Evolutionary conservation across 108 stramenopile genomes (phyloP), one percentile per base, ranked within the genome.

Genomic region (Aureococcus anophagefferens): DNA sequence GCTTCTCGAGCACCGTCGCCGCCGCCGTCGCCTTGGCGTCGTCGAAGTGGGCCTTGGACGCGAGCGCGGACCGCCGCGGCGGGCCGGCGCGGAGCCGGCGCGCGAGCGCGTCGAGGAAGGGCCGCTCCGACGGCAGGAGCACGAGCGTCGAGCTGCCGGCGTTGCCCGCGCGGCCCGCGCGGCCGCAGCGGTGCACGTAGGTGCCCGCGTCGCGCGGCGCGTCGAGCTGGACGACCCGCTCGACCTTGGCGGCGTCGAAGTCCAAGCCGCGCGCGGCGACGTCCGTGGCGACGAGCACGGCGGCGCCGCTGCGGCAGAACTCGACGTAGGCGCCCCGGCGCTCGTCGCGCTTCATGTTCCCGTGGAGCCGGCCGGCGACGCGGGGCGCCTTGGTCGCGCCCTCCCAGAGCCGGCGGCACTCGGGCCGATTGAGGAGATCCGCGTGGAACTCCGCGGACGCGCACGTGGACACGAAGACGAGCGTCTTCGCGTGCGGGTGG

Each of bases 401-500:
- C 34, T 15, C 34, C 35, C 33, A 28, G 18, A 9, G 15, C 34
- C 13, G 35, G 4, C 28, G 66, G 34, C 11, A 0, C 35, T 15
- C 13, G 35, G 3, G 7, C 7, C 28, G 25, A 33, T 72, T 40
- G 62, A 93, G 88, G 31, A 96, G 70, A 0, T 84, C 79, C 69
- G 90, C 74, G 72, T 96, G 90, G 83, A 88, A 96, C 67, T 98
- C 94, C 21, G 94, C 95, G n/a, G 89, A 76, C 67, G 95, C 95
- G 68, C 96, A 96, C 4, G 95, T 96, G 18, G 88, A 83, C 84
- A 96, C 85, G 74, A 98, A 98, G 0, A 96, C 92, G 40, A 98
- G 87, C 1, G 86, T 84, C 66, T 93, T 78, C 81, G 94, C 88
- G 31, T 81, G 78, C 67, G 83, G 80, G 28, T 90, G 85, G 46